A percentile compares a stretch with the other conserved stretches of the same genome.
Evolutionary conservation across 2,329 filamentous ascomycete genomes (phyloP).

Genomic region (Phaeosphaeria sp.): DNA sequence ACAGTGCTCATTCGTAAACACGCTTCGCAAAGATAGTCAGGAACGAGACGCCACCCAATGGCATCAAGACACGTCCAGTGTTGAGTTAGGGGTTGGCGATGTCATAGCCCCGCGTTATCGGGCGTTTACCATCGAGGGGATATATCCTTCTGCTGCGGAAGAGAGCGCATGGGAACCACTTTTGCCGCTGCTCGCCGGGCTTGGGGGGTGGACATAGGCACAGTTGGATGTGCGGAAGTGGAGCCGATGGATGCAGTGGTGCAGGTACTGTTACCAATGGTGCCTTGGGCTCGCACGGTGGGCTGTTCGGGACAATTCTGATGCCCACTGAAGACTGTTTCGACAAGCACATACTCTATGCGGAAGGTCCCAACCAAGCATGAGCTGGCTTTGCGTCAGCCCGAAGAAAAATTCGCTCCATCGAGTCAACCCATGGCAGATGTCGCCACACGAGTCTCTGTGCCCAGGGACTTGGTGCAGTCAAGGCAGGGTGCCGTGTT

Average conservation of each 20-base stretch:
- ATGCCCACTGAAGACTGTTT: not conserved
- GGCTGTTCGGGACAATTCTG: not conserved
- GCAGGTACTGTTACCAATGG: not conserved
- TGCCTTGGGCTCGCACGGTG: not conserved
- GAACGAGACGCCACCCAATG: slow-evolving; percentile 1
- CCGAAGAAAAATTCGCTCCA: not conserved
- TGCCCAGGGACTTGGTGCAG: not conserved
- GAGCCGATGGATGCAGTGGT: not conserved
- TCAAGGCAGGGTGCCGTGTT: slow-evolving; percentile 1
- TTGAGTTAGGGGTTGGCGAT: not conserved
- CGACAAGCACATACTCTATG: not conserved
- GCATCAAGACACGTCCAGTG: slow-evolving; percentile 3
- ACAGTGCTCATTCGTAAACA: not conserved
- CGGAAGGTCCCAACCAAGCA: not conserved
- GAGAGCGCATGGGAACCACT: slow-evolving; percentile 1
- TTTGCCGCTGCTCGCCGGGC: slow-evolving; percentile 3
- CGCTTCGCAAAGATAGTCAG: not conserved
- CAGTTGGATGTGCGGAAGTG: not conserved
- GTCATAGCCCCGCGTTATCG: not conserved
- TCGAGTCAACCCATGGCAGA: not conserved
- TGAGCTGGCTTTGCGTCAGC: not conserved
- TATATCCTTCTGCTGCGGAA: not conserved
- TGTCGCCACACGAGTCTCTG: not conserved
- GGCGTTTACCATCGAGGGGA: not conserved
- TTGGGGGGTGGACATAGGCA: not conserved